Conservation (phyloP, 164 flowering plant species). For the Saururus chinensis region DNA sequence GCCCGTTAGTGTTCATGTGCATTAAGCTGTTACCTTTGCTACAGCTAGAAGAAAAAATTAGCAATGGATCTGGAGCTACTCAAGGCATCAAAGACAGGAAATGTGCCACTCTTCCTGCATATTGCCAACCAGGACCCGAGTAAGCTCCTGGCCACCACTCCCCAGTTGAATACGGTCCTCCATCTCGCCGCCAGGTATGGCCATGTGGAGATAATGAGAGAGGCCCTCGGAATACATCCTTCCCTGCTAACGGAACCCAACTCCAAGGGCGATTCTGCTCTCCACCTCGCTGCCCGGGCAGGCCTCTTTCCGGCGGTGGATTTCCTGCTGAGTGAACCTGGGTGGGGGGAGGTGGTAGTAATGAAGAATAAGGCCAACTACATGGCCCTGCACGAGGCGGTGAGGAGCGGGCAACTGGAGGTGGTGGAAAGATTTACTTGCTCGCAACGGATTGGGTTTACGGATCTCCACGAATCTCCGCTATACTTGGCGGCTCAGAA, state of each 20-base stretch:
- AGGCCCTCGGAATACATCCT: neutral
- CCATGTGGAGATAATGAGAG: neutral
- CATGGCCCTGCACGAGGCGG: neutral
- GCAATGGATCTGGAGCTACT: conserved; percentile 1
- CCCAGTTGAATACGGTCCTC: conserved; percentile 1
- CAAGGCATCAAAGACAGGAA: neutral
- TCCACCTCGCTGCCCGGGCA: conserved; percentile 1
- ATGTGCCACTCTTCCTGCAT: neutral
- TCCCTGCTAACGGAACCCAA: neutral
- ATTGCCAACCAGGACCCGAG: neutral
- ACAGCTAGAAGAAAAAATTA: no score
- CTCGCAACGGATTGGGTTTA: neutral
- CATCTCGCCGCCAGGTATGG: neutral
- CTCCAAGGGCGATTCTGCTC: conserved; percentile 2
- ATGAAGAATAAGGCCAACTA: neutral
- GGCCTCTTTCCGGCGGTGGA: neutral
- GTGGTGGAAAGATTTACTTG: neutral
- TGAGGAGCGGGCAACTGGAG: neutral
- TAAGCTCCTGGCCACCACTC: neutral
- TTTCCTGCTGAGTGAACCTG: neutral
- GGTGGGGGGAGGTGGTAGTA: neutral
- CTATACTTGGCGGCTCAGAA: conserved; percentile 1
- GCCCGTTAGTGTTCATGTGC: no score
- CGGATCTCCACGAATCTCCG: neutral
- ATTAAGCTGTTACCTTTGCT: no score